phyloP scores from a whole-genome alignment of 2,329 filamentous ascomycete genomes.

The Xylogone sp. region DNA sequence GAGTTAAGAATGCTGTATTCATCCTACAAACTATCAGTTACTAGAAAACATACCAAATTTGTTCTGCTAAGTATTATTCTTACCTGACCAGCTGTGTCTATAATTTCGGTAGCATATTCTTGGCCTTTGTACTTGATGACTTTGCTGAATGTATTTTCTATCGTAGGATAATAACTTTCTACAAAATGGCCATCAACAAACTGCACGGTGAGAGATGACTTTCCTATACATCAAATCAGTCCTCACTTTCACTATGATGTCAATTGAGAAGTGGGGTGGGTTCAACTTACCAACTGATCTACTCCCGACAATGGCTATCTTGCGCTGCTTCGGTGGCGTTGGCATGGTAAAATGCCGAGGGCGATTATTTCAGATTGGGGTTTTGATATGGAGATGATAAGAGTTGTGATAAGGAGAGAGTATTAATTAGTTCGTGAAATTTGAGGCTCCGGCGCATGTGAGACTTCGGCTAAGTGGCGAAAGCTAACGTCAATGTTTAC shows the following conservation, averaged over 20 bases:
- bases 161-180: constrained; percentile 98
- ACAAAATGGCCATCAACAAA: constrained; percentile 98
- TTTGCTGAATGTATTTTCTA: constrained; percentile 98
- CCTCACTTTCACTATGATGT: background rate
- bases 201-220: constrained; percentile 94
- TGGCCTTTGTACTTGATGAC: constrained; percentile 89
- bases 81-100: constrained; percentile 95
- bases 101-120: constrained; percentile 93
- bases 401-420: background rate
- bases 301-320: constrained; percentile 94
- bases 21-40: constrained; percentile 53
- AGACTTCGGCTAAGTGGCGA: background rate
- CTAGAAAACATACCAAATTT: constrained; percentile 8
- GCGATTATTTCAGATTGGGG: background rate
- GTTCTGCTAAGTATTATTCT: constrained; percentile 21
- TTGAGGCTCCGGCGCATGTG: background rate
- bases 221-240: constrained; percentile 57
- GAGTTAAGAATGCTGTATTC: constrained; percentile 98
- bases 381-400: background rate
- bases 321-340: constrained; percentile 69
- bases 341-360: constrained; percentile 15
- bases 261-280: constrained; percentile 7
- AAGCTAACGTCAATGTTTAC: background rate
- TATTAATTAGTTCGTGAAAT: background rate
- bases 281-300: constrained; percentile 73